phyloP scores from a whole-genome alignment of 345 rosid genomes.

The Eucalyptus cloeziana region DNA sequence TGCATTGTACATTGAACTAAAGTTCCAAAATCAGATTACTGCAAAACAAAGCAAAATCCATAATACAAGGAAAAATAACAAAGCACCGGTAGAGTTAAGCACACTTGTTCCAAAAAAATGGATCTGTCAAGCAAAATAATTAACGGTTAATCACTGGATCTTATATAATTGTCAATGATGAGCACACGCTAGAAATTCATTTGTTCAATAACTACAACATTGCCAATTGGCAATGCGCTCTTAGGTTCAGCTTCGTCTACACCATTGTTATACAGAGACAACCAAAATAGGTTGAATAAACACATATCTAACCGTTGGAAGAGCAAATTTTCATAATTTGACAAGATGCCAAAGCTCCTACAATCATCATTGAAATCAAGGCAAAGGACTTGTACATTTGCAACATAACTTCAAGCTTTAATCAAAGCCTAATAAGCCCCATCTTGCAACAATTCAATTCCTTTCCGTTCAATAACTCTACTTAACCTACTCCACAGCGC shows the following conservation, averaged over 20 bases:
- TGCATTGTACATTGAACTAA: accelerated
- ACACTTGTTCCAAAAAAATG: no score
- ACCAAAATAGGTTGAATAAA: no score
- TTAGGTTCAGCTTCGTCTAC: no score
- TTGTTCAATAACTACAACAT: no score
- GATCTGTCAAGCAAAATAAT: no score
- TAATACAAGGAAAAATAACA: no score
- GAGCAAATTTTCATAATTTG: no score
- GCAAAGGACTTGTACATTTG: accelerated
- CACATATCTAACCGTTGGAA: accelerated
- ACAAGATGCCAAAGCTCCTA: accelerated
- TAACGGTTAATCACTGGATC: accelerated
- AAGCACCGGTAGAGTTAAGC: no score
- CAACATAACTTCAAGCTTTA: background rate
- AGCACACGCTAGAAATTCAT: accelerated
- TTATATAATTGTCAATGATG: no score
- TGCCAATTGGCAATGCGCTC: no score
- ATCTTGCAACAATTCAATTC: background rate
- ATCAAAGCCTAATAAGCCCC: background rate
- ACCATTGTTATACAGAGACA: accelerated
- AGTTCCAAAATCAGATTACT: no score
- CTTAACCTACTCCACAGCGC: background rate
- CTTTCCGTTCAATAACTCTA: background rate
- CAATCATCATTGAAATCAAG: accelerated
- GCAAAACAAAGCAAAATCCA: no score